Evolutionary conservation across 2,329 filamentous ascomycete genomes (phyloP).

Genomic region (Pestalotiopsis sp.): DNA sequence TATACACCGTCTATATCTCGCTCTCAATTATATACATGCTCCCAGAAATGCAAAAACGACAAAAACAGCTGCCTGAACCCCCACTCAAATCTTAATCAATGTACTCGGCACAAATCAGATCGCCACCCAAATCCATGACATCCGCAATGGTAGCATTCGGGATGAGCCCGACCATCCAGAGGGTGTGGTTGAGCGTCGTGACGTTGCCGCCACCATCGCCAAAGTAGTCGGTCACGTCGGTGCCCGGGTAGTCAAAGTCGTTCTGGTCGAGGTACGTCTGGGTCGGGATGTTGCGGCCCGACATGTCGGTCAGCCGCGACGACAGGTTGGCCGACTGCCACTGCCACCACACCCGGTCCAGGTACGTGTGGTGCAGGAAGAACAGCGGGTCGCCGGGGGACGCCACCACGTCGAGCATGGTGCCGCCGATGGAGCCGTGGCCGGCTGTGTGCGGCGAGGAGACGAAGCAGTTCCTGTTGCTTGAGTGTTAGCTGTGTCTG

Average conservation of each 20-base stretch:
- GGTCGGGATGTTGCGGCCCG: constrained; percentile 10
- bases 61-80: too few species aligned
- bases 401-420: constrained; percentile 16
- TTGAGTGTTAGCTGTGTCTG: not conserved
- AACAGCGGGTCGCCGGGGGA: constrained; percentile 38
- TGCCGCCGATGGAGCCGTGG: constrained; percentile 3
- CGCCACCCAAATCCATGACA: constrained; percentile 25
- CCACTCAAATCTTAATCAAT: too few species aligned
- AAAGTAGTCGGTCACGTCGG: constrained; percentile 21
- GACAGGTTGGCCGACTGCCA: constrained; percentile 28
- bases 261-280: constrained; percentile 1
- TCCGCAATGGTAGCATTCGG: constrained; percentile 29
- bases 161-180: constrained; percentile 27
- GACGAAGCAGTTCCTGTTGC: constrained; percentile 7
- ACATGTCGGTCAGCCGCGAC: constrained; percentile 22
- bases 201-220: constrained; percentile 26
- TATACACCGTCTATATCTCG: too few species aligned
- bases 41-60: not conserved
- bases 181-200: constrained; percentile 30
- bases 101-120: constrained; percentile 27
- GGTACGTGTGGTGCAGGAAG: constrained; percentile 32
- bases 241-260: constrained; percentile 6
- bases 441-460: not conserved
- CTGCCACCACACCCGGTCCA: constrained; percentile 33
- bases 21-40: too few species aligned